Base-by-base conservation (phyloP, 768 basidiomycete genomes). In the Pulveroboletus frians region DNA sequence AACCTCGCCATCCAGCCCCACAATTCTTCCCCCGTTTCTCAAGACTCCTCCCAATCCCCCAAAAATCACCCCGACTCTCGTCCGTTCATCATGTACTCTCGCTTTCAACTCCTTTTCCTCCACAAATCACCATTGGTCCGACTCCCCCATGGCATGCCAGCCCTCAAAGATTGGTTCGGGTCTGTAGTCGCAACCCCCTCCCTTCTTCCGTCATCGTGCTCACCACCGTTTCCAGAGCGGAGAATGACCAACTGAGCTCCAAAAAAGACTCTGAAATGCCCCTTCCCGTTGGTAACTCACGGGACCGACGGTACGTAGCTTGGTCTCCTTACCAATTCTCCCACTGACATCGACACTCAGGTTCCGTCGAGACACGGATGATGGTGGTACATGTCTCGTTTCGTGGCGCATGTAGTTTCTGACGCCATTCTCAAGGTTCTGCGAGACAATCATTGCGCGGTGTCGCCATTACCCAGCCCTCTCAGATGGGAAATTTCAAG, bases 401-500 rank as follows among this genome's bases (percentile, higher is more conserved):
- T 50, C 27, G 32, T n/a, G 21, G 15, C 44, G 26, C 41, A 36
- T 40, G 32, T 40, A 27, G 30, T 42, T 42, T 35, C 47, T 52
- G 27, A 62, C 34, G 2, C 23, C 32, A 21, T 40, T 31, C 37
- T 78, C 79, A 83, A 68, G 67, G 75, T 45, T 67, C 80, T 39
- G 61, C 79, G 10, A 77, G 89, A 49, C 78, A 85, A 21, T 76
- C 81, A 7, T 91, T 89, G 62, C 80, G 87, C 27, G 77, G 87
- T 11, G 74, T 68, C 13, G 55, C 68, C 21, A 58, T 86, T 42
- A 79, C 86, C 21, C 89, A 92, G 59, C 87, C 88, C 23, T 88
- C 90, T 31, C 89, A 92, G 70, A 92, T 92, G 90, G 90, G 90
- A 41, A 91, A 90, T 63, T 92, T 92, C 68, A 88, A 89, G 63